A percentile compares a stretch with the other conserved stretches of the same genome.
Evolutionary conservation across 768 basidiomycete species (phyloP).

Genomic region (Tulasnella sp.): DNA sequence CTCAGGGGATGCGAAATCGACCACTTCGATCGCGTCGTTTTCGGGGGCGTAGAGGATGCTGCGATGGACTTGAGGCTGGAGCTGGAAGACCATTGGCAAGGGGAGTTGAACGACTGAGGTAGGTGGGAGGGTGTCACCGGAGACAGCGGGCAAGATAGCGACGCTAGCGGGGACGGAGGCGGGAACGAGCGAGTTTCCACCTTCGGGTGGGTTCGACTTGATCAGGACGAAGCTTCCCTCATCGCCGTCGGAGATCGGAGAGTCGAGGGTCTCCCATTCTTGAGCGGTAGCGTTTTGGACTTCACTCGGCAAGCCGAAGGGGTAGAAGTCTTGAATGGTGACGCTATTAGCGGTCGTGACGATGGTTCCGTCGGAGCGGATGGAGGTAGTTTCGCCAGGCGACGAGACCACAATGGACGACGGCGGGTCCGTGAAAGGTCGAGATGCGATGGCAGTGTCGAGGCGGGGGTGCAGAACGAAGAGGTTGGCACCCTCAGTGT

Average conservation of each 20-base stretch:
- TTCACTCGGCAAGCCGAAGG: background rate
- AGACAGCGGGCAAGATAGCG: background rate
- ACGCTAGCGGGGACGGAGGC: background rate
- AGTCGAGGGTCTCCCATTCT: constrained; percentile 5
- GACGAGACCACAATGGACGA: constrained; percentile 12
- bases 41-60: background rate
- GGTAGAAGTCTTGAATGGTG: constrained; percentile 7
- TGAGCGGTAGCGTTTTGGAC: background rate
- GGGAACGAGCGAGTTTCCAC: background rate
- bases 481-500: background rate
- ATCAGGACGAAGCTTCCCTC: background rate
- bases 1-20: background rate
- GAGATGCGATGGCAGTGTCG: background rate
- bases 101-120: background rate
- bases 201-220: background rate
- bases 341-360: background rate
- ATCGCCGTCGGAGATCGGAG: background rate
- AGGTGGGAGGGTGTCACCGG: background rate
- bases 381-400: background rate
- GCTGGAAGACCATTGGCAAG: background rate
- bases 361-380: background rate
- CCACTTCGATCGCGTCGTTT: background rate
- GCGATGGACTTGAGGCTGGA: background rate
- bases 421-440: constrained; percentile 15
- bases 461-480: constrained; percentile 22